phyloP scores from a whole-genome alignment of 148 eudicot species.

The Chenopodium quinoa region DNA sequence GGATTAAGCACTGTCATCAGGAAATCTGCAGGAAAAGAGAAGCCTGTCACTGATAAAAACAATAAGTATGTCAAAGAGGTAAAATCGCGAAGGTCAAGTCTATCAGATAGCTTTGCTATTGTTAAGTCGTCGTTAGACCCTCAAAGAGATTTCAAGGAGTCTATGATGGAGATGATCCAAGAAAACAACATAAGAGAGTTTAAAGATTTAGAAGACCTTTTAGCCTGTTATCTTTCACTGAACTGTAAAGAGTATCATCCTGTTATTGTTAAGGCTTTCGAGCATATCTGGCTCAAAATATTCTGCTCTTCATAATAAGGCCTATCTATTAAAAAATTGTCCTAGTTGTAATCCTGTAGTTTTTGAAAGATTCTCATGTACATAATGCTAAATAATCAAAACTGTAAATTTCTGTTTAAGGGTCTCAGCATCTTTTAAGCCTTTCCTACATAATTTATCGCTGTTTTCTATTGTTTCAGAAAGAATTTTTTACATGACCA shows the following conservation, averaged over 20 bases:
- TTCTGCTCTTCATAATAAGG: conserved; percentile 11
- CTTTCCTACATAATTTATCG: not conserved
- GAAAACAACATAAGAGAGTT: conserved; percentile 48
- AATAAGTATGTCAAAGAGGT: not conserved
- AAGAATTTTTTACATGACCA: conserved; percentile 5
- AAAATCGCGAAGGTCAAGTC: conserved; percentile 3
- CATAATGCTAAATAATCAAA: not conserved
- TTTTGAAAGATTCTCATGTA: conserved; percentile 1
- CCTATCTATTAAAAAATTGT: not conserved
- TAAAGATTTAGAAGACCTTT: conserved; percentile 62
- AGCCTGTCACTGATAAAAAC: not conserved
- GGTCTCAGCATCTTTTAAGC: not conserved
- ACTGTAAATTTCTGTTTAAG: not conserved
- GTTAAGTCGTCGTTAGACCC: conserved; percentile 61
- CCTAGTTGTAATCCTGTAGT: not conserved
- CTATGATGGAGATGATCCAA: conserved; percentile 68
- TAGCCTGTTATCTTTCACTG: conserved; percentile 62
- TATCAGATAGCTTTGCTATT: conserved; percentile 38
- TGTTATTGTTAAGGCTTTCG: conserved; percentile 57
- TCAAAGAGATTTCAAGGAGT: conserved; percentile 54
- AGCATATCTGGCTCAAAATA: conserved; percentile 61
- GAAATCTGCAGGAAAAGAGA: not conserved
- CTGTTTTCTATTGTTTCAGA: not conserved
- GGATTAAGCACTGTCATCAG: not conserved
- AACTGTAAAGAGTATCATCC: conserved; percentile 56